These are phyloP conservation scores for Paraglomus brasilianum DNA, from an alignment of 192 early-diverging fungal genomes.

Conservation along the genomic window DNA sequence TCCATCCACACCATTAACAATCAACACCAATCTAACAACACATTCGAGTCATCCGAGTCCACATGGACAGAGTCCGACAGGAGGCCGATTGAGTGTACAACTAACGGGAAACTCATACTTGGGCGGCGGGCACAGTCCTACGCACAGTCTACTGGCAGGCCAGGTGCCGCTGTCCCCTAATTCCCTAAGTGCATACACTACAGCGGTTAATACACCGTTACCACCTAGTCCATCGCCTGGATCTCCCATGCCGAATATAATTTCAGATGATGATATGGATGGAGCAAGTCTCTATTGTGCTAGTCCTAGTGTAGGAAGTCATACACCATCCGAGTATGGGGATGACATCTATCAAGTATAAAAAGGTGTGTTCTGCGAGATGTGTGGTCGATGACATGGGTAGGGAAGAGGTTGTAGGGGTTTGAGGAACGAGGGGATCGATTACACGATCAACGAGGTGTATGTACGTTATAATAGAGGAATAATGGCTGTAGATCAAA, in stretches of 20 bases:
- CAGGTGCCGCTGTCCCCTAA: slow-evolving; percentile 40
- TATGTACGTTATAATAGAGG: no score
- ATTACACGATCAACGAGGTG: no score
- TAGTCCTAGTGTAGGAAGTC: slow-evolving; percentile 37
- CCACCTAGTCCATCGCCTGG: slow-evolving; percentile 52
- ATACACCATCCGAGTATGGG: slow-evolving; percentile 16
- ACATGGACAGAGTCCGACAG: slow-evolving; percentile 41
- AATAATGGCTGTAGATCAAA: no score
- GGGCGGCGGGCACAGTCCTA: not conserved
- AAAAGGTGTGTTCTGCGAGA: no score
- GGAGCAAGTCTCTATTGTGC: slow-evolving; percentile 39
- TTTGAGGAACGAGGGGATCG: no score
- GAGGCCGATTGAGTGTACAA: slow-evolving; percentile 35
- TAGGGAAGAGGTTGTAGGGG: no score
- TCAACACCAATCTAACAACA: slow-evolving; percentile 38
- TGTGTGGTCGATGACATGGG: no score
- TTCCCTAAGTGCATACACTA: slow-evolving; percentile 46
- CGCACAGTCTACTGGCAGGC: slow-evolving; percentile 30
- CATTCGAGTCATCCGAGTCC: slow-evolving; percentile 38
- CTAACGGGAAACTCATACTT: slow-evolving; percentile 36
- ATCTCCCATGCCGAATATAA: slow-evolving; percentile 42
- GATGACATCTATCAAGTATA: slow-evolving; percentile 20
- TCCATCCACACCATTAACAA: slow-evolving; percentile 40
- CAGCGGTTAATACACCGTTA: slow-evolving; percentile 53
- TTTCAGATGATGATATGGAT: slow-evolving; percentile 50